Conservation (phyloP, 1,284 basidiomycete genomes). For the Leccinum subrobustum region DNA sequence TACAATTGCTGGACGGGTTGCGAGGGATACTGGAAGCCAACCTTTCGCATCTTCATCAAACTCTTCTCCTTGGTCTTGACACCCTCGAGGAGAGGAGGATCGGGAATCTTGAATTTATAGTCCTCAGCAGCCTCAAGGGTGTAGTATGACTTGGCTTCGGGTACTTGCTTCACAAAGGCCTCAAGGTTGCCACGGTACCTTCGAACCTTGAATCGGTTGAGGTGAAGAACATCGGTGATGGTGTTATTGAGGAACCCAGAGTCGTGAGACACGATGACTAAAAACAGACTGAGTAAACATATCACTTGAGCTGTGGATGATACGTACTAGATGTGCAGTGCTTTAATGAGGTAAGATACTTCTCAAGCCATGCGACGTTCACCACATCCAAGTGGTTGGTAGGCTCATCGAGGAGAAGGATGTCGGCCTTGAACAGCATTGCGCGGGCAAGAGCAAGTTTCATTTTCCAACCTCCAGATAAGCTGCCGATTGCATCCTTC, state of each 20-base stretch:
- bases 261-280: slow-evolving; percentile 95
- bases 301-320: slow-evolving; percentile 12
- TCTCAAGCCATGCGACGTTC: slow-evolving; percentile 96
- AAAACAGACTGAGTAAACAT: slow-evolving; percentile 18
- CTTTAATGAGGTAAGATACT: slow-evolving; percentile 87
- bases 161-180: slow-evolving; percentile 90
- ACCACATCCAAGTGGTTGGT: slow-evolving; percentile 98
- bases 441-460: slow-evolving; percentile 98
- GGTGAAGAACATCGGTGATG: slow-evolving; percentile 97
- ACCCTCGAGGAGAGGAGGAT: slow-evolving; percentile 95
- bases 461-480: slow-evolving; percentile 99
- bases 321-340: slow-evolving; percentile 87
- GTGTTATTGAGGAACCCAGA: slow-evolving; percentile 98
- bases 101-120: slow-evolving; percentile 96
- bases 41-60: slow-evolving; percentile 96
- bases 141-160: slow-evolving; percentile 98
- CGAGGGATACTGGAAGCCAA: slow-evolving; percentile 94
- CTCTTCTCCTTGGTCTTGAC: slow-evolving; percentile 99
- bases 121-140: slow-evolving; percentile 89
- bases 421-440: slow-evolving; percentile 98
- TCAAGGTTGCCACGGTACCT: slow-evolving; percentile 98
- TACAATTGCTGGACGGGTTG: slow-evolving; percentile 86
- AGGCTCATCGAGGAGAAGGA: slow-evolving; percentile 94
- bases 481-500: slow-evolving; percentile 79
- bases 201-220: slow-evolving; percentile 99